Evolutionary conservation across 2,329 filamentous ascomycete genomes (phyloP), one percentile per base, ranked within the genome.

Genomic region (Aureobasidium pullulans): DNA sequence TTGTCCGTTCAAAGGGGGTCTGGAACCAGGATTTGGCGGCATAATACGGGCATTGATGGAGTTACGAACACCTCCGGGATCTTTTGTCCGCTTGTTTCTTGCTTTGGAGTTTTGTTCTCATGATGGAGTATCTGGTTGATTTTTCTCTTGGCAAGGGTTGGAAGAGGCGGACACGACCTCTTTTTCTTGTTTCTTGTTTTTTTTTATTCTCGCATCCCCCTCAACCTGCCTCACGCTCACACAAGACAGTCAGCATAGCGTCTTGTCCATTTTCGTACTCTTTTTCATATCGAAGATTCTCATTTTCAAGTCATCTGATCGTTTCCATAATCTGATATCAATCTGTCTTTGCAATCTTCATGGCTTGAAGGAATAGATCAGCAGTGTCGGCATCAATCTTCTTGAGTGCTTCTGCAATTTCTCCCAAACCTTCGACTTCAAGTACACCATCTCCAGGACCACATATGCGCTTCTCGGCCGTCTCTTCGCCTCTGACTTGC

Each of bases 281-380:
- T 28, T 46, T 37, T 56, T 29, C 52, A n/a, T 43, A 16, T 32
- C 50, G n/a, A 34, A 54, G 16, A 43, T 46, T 46, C 13, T 16
- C 29, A 56, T 37, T 44, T 28, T 29, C 39, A 44, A 54, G 5
- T 15, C 19, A 28, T 46, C 11, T 5, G 11, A 9, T 46, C n/a
- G 15, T 44, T 31, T 37, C 40, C 23, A 23, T 23, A 23, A 19
- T 36, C 15, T 46, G 10, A 13, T 34, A 29, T 43, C 31, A 57
- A 4, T 57, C 54, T 19, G 54, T 48, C 43, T 57, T 57, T 57
- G 59, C 62, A 28, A 63, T 63, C 60, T 59, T 63, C 62, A 63
- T 63, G 29, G 60, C 60, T 49, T 62, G 50, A 9, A 63, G 44
- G 43, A 63, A 63, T 31, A 61, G 46, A 8, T 63, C 57, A 10